Percentiles rank a stretch among this genome's conserved stretches.
These are phyloP conservation scores for Vitis amurensis DNA, from an alignment of 164 flowering plant species.

Conservation along the genomic window DNA sequence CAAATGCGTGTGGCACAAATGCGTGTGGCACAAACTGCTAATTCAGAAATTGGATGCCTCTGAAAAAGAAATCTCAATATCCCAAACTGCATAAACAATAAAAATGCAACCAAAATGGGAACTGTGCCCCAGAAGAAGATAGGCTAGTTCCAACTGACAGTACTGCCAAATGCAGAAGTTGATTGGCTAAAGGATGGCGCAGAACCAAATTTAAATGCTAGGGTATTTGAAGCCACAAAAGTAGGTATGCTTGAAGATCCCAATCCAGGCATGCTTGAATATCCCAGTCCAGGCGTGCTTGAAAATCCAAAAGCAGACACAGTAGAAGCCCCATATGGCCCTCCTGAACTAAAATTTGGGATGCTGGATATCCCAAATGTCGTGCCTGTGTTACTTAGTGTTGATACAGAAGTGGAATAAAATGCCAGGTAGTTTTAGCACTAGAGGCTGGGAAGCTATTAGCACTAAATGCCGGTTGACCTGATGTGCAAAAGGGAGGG, in stretches of 20 bases:
- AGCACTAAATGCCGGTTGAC: slow-evolving; percentile 65
- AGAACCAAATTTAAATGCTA: slow-evolving; percentile 52
- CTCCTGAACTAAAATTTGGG: too few relatives aligned
- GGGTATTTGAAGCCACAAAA: slow-evolving; percentile 54
- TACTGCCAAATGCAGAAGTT: slow-evolving; percentile 70
- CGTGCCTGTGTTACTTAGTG: too few relatives aligned
- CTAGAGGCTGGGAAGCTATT: slow-evolving; percentile 60
- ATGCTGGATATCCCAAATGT: too few relatives aligned
- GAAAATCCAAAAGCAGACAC: too few relatives aligned
- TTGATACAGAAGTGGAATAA: too few relatives aligned
- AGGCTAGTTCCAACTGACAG: slow-evolving; percentile 54
- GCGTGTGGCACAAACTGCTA: neutral
- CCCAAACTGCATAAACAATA: neutral
- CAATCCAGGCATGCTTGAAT: slow-evolving; percentile 48
- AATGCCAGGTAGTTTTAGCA: slow-evolving; percentile 8
- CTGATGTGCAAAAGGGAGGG: slow-evolving; percentile 63
- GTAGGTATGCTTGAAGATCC: slow-evolving; percentile 57
- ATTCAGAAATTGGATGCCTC: neutral
- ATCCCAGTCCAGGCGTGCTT: too few relatives aligned
- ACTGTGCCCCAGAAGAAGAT: slow-evolving; percentile 70
- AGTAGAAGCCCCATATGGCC: too few relatives aligned
- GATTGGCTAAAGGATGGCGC: slow-evolving; percentile 75
- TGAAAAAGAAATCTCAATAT: too few relatives aligned
- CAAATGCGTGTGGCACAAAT: neutral
- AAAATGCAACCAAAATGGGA: slow-evolving; percentile 48